Evolutionary conservation across 805 yeast species (phyloP).

Genomic region (Kluyveromyces lactis): DNA sequence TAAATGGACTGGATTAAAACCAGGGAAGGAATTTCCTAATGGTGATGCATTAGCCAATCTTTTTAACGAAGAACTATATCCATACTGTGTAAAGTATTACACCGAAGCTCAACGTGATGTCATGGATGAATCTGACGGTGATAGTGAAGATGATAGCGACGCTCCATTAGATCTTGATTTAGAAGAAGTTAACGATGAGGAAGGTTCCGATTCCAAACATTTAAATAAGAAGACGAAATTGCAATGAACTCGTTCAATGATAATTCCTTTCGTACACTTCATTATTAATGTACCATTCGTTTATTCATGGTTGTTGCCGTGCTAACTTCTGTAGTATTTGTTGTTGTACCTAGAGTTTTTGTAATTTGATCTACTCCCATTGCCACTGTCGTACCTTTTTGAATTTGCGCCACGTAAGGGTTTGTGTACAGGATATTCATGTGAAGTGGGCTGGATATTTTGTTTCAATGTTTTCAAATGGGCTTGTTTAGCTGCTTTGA

Average conservation of each 20-base stretch:
- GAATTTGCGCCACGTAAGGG: too few relatives aligned
- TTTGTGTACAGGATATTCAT: too few relatives aligned
- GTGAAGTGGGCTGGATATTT: too few relatives aligned
- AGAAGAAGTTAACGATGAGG: slow-evolving; percentile 43
- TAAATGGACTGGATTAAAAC: slow-evolving; percentile 70
- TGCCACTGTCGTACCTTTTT: not conserved
- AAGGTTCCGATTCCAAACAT: not conserved
- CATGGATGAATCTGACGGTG: slow-evolving; percentile 47
- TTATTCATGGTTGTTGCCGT: too few relatives aligned
- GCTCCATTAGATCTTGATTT: slow-evolving; percentile 6
- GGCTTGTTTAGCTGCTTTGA: slow-evolving; percentile 7
- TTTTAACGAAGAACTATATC: slow-evolving; percentile 72
- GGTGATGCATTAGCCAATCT: slow-evolving; percentile 74
- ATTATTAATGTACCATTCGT: too few relatives aligned
- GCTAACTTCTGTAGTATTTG: not conserved
- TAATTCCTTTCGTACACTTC: too few relatives aligned
- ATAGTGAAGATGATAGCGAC: slow-evolving; percentile 37
- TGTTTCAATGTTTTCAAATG: not conserved
- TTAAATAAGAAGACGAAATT: slow-evolving; percentile 1
- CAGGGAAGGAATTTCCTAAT: slow-evolving; percentile 67
- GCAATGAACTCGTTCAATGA: not conserved
- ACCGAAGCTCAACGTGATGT: slow-evolving; percentile 64
- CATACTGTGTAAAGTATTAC: slow-evolving; percentile 77
- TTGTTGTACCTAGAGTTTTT: not conserved
- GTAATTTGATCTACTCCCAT: not conserved